Base-by-base conservation (phyloP, 2,329 filamentous ascomycete genomes). In the Botrytis hyacinthi region DNA sequence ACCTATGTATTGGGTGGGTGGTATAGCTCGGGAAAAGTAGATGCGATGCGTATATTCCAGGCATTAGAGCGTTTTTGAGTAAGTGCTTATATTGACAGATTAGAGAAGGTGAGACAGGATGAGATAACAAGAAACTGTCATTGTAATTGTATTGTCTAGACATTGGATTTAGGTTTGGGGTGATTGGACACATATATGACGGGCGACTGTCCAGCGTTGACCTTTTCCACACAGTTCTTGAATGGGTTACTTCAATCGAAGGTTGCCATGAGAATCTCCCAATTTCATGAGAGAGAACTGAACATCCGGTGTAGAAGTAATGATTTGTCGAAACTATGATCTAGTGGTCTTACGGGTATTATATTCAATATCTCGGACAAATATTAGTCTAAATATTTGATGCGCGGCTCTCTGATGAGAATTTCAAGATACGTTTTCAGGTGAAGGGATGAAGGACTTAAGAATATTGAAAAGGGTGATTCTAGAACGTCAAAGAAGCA, bases 381-480 rank as follows among this genome's bases (percentile, higher is more conserved):
- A 42, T 40, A 40, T 10, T 54, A n/a, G 48, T n/a, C 14, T 3
- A 1, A 54, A 54, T 8, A 29, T 29, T 29, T 16, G n/a, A 18
- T 18, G 1, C 14, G 14, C n/a, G 18, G n/a, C 6, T 57, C 0
- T 29, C n/a, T 3, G 1, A 8, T 2, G n/a, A 6, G 51, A 4
- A 16, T 29, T 16, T 57, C n/a, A 4, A 8, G 9, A 4, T 4
- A 29, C 51, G 2, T 3, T 29, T 54, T 57, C 3, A 8, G 26
- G n/a, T 0, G 51, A 3, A 18, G n/a, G 2, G 6, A 18, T 29
- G n/a, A 29, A 29, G 51, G 51, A 57, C n/a, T 29, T 57, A 10
- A 54, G 51, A 29, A 54, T 54, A 54, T 54, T 3, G 51, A 57
- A 18, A 18, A 18, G 6, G 3, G 14, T 18, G 14, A 16, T 29